These are phyloP conservation scores for Raddia distichophylla DNA, from an alignment of 176 grass and related monocot genomes.

Conservation along the genomic window DNA sequence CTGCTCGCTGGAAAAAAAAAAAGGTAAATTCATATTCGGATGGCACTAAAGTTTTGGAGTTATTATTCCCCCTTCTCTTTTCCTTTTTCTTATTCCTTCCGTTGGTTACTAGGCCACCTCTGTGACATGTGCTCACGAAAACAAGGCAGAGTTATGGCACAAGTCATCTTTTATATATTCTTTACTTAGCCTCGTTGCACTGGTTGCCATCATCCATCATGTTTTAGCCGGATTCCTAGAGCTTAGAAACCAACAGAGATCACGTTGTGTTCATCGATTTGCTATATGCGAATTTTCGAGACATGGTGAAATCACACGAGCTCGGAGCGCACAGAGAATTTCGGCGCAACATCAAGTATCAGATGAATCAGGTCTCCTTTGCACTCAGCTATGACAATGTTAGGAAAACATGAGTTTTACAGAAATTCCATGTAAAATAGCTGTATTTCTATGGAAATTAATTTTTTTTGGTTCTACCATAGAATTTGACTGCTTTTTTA, in stretches of 20 bases:
- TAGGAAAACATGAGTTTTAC: too few species aligned
- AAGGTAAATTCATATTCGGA: slow-evolving; percentile 28
- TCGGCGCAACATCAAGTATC: neutral
- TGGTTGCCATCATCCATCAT: neutral
- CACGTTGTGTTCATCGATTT: neutral
- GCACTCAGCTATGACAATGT: too few species aligned
- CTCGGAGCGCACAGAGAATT: neutral
- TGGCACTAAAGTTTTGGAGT: slow-evolving; percentile 35
- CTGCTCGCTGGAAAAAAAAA: slow-evolving; percentile 1
- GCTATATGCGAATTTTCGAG: neutral
- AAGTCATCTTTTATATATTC: slow-evolving; percentile 18
- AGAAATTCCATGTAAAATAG: too few species aligned
- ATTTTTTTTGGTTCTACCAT: too few species aligned
- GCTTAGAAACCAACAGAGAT: neutral
- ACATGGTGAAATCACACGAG: neutral
- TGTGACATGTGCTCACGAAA: neutral
- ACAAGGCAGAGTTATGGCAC: neutral
- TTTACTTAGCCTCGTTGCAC: slow-evolving; percentile 27
- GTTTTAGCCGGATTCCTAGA: neutral
- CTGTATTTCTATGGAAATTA: too few species aligned
- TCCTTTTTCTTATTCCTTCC: slow-evolving; percentile 35
- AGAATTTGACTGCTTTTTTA: too few species aligned
- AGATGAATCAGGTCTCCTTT: too few species aligned
- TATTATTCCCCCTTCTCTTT: neutral
- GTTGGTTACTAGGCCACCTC: slow-evolving; percentile 8